Conservation (phyloP, 1,139 yeast species). For the Yamadazyma diospyri region DNA sequence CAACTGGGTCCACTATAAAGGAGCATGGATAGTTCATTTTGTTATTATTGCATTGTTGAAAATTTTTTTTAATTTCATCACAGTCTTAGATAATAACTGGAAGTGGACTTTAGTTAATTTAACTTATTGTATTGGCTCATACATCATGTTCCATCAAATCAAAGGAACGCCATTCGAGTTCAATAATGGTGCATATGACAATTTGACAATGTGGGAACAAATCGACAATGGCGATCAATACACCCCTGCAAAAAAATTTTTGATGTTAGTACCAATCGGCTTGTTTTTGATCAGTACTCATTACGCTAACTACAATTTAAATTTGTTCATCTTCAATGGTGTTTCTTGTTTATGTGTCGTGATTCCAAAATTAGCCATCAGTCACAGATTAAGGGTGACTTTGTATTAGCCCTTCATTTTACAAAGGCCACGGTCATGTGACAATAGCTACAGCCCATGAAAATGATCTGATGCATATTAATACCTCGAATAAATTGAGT, state of each 20-base stretch:
- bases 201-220: constrained; percentile 98
- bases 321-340: constrained; percentile 75
- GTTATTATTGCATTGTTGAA: constrained; percentile 75
- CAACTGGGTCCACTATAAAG: constrained; percentile 92
- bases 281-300: constrained; percentile 86
- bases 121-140: constrained; percentile 86
- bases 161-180: constrained; percentile 97
- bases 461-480: too few relatives aligned
- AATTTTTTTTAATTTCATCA: constrained; percentile 70
- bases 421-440: too few relatives aligned
- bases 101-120: constrained; percentile 93
- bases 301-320: constrained; percentile 80
- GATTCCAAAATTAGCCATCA: constrained; percentile 82
- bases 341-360: constrained; percentile 78
- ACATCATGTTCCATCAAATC: constrained; percentile 93
- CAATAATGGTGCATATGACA: constrained; percentile 94
- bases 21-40: constrained; percentile 93
- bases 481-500: too few relatives aligned
- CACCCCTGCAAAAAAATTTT: constrained; percentile 92
- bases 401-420: too few relatives aligned
- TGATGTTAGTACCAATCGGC: constrained; percentile 85
- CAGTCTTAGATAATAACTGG: constrained; percentile 71
- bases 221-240: constrained; percentile 96
- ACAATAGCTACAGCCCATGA: neutral
- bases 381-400: constrained; percentile 75